Percentiles rank a stretch among this genome's conserved stretches.
phyloP scores from a whole-genome alignment of 108 stramenopile species.

The Fragilariopsis cylindrus region DNA sequence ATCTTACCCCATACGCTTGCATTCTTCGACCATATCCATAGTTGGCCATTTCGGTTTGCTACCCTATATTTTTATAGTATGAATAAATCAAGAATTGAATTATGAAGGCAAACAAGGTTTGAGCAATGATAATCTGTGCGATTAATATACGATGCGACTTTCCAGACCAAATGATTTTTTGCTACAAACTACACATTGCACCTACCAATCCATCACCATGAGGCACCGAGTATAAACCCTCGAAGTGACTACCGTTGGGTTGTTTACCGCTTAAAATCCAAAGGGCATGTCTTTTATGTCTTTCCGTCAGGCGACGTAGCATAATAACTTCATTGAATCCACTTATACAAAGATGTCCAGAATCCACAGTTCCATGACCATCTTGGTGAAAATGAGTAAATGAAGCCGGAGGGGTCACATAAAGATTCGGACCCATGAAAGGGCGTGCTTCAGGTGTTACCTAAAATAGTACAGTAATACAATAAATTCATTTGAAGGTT shows the following conservation, averaged over 20 bases:
- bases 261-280: constrained; percentile 32
- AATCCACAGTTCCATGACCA: constrained; percentile 87
- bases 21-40: constrained; percentile 51
- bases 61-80: constrained; percentile 15
- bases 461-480: background rate
- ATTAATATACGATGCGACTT: constrained; percentile 2
- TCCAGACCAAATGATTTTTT: background rate
- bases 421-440: constrained; percentile 87
- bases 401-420: constrained; percentile 64
- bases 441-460: constrained; percentile 41
- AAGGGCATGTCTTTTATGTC: constrained; percentile 66
- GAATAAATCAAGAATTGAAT: background rate
- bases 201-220: constrained; percentile 65
- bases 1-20: constrained; percentile 67
- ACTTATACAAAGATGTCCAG: constrained; percentile 67
- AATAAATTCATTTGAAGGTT: background rate
- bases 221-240: constrained; percentile 67
- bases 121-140: background rate
- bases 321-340: constrained; percentile 89
- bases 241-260: constrained; percentile 20
- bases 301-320: constrained; percentile 72
- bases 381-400: constrained; percentile 88
- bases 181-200: background rate
- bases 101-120: background rate
- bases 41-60: constrained; percentile 63